Conservation (phyloP, 1,139 yeast species). For the Candida albicans region DNA sequence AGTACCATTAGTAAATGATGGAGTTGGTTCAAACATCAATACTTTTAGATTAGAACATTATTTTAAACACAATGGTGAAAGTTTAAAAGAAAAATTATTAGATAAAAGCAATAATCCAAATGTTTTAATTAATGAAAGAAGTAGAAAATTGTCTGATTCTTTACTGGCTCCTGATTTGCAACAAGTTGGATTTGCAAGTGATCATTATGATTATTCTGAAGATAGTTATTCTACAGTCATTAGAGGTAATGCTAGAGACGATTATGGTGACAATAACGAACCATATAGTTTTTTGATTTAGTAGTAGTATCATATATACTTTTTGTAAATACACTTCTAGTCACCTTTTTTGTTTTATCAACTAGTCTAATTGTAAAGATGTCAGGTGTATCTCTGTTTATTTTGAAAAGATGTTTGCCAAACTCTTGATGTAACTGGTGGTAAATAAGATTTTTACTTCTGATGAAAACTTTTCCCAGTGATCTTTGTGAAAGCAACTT, state of each 20-base stretch:
- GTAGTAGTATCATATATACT: neutral
- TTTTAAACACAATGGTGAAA: conserved; percentile 3
- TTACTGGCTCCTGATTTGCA: conserved; percentile 12
- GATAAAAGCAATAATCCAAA: conserved; percentile 14
- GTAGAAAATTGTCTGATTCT: conserved; percentile 11
- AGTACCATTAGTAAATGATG: neutral
- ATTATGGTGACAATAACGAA: conserved; percentile 11
- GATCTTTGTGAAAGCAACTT: too few relatives aligned
- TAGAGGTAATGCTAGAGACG: conserved; percentile 18
- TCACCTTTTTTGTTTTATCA: too few relatives aligned
- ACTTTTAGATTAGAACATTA: conserved; percentile 3
- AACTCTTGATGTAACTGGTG: neutral
- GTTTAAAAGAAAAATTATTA: conserved; percentile 6
- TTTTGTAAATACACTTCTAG: too few relatives aligned
- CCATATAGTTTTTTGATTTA: conserved; percentile 3
- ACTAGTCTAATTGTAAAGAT: too few relatives aligned
- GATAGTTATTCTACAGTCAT: neutral
- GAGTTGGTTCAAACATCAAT: neutral
- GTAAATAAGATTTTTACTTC: too few relatives aligned
- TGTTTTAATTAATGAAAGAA: conserved; percentile 11
- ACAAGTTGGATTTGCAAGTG: neutral
- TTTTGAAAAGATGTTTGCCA: too few relatives aligned
- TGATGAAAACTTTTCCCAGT: too few relatives aligned
- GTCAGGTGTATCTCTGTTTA: neutral
- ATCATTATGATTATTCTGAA: conserved; percentile 2